Conservation (phyloP, 352 stramenopile genomes). For the Pythium folliculosum region DNA sequence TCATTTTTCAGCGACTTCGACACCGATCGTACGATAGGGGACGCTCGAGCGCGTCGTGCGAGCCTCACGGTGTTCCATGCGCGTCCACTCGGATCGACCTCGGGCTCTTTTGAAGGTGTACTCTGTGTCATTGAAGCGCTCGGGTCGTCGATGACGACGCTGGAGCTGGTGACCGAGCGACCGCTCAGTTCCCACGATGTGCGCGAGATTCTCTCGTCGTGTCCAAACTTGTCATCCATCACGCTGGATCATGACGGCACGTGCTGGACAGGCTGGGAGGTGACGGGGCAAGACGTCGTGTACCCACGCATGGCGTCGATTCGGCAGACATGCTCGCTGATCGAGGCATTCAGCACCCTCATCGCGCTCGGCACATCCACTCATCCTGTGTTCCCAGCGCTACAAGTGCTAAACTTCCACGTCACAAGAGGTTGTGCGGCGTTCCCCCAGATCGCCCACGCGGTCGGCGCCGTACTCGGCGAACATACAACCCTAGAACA, state of each 20-base stretch:
- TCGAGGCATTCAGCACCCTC: background rate
- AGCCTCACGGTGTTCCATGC: background rate
- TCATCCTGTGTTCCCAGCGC: background rate
- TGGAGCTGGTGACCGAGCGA: background rate
- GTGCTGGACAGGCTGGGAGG: background rate
- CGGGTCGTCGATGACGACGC: background rate
- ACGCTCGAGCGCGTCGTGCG: background rate
- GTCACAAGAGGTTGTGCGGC: background rate
- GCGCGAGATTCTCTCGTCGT: background rate
- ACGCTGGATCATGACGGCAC: constrained; percentile 11
- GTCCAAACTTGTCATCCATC: background rate
- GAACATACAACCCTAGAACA: background rate
- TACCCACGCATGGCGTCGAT: background rate
- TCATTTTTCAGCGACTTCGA: too few species aligned
- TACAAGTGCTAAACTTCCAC: background rate
- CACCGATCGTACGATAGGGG: too few species aligned
- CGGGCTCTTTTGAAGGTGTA: background rate
- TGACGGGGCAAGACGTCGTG: background rate
- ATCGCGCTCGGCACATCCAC: background rate
- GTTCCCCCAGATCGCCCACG: background rate
- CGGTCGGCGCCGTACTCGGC: background rate
- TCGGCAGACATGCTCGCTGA: constrained; percentile 2
- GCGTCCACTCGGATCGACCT: background rate
- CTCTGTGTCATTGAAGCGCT: background rate
- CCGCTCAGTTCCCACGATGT: background rate